Conservation (phyloP, 2,329 filamentous ascomycete genomes). For the Cercospora zeae-maydis region DNA sequence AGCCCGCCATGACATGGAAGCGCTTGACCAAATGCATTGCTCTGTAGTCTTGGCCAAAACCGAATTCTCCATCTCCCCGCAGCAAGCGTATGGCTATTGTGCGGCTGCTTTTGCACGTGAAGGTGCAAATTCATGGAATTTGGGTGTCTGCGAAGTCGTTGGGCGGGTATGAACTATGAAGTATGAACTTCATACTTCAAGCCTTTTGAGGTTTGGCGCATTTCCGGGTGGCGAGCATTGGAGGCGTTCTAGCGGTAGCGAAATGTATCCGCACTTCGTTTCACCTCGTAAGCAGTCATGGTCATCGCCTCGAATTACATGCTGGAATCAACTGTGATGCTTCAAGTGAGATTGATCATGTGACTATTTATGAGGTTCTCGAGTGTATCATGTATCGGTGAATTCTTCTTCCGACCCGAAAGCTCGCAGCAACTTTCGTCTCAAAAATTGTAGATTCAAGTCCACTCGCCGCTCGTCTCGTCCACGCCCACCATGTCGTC, state of each 20-base stretch:
- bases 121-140: slow-evolving; percentile 21
- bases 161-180: slow-evolving; percentile 16
- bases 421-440: slow-evolving; percentile 1
- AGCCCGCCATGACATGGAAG: neutral
- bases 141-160: slow-evolving; percentile 19
- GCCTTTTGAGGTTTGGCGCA: slow-evolving; percentile 11
- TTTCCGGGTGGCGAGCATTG: slow-evolving; percentile 14
- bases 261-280: neutral
- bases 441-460: slow-evolving; percentile 2
- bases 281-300: neutral
- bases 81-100: slow-evolving; percentile 39
- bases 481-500: slow-evolving; percentile 66
- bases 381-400: neutral
- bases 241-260: slow-evolving; percentile 2
- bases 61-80: too few species aligned
- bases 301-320: neutral
- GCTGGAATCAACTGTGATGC: neutral
- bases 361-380: too few species aligned
- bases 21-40: too few species aligned
- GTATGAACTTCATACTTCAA: slow-evolving; percentile 13
- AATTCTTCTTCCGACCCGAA: neutral
- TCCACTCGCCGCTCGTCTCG: slow-evolving; percentile 1
- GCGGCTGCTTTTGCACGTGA: slow-evolving; percentile 38
- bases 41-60: too few species aligned
- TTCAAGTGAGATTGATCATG: neutral